These are phyloP conservation scores for Sideroxylon spinosum DNA, from an alignment of 179 eudicot species.

Conservation along the genomic window DNA sequence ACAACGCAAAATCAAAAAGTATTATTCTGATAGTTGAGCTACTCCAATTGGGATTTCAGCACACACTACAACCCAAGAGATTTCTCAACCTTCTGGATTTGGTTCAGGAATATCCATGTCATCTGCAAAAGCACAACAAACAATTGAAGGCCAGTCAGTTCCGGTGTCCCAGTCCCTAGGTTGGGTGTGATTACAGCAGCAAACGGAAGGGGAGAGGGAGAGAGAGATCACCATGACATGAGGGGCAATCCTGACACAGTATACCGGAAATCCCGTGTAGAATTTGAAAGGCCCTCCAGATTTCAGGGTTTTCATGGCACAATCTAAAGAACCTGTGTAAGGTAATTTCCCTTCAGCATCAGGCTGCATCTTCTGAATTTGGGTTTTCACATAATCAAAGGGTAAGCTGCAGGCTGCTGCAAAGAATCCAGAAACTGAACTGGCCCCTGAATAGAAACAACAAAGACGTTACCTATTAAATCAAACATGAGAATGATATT, in stretches of 20 bases:
- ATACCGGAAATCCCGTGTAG: constrained; percentile 54
- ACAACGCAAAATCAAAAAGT: neutral
- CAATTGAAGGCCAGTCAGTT: neutral
- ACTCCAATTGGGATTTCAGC: constrained; percentile 5
- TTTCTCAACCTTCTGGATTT: constrained; percentile 71
- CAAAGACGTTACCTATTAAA: neutral
- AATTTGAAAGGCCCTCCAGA: constrained; percentile 54
- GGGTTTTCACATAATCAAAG: constrained; percentile 53
- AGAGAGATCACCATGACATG: constrained; percentile 48
- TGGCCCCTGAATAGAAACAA: constrained; percentile 42
- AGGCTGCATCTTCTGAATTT: constrained; percentile 61
- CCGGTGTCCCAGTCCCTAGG: neutral
- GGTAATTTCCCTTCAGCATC: constrained; percentile 51
- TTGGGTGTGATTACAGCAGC: neutral
- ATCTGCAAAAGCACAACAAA: constrained; percentile 40
- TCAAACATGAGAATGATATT: neutral
- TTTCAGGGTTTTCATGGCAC: constrained; percentile 47
- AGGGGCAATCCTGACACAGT: constrained; percentile 54
- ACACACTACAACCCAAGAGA: constrained; percentile 43
- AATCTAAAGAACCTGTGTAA: constrained; percentile 53
- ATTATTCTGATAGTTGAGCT: constrained; percentile 13
- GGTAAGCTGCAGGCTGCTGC: constrained; percentile 60
- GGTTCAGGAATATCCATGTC: constrained; percentile 97
- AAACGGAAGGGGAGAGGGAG: constrained; percentile 1
- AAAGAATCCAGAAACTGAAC: constrained; percentile 48